Conservation (phyloP, 1,284 basidiomycete species). For the Schizophyllum amplum region DNA sequence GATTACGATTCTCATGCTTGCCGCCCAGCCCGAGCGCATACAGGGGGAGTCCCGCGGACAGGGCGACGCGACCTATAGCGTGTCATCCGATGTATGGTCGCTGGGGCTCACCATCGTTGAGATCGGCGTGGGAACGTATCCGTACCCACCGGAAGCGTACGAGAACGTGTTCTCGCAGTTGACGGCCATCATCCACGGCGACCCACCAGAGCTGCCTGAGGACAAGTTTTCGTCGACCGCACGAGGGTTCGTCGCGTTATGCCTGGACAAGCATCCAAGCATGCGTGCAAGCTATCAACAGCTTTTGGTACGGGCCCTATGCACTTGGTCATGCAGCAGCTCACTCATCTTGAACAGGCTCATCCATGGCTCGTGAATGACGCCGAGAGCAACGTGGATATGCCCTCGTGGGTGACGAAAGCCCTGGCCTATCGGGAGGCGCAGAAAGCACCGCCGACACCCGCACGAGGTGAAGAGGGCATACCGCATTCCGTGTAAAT, state of each 20-base stretch:
- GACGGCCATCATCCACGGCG: slow-evolving; percentile 92
- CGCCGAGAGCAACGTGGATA: slow-evolving; percentile 60
- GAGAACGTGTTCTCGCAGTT: slow-evolving; percentile 93
- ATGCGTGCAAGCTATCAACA: slow-evolving; percentile 80
- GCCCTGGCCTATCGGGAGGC: slow-evolving; percentile 34
- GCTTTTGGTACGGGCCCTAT: slow-evolving; percentile 48
- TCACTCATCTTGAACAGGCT: slow-evolving; percentile 19
- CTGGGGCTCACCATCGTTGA: slow-evolving; percentile 96
- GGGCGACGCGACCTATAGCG: slow-evolving; percentile 83
- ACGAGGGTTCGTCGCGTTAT: slow-evolving; percentile 51
- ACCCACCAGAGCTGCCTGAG: slow-evolving; percentile 78
- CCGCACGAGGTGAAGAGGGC: background rate
- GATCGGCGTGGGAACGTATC: slow-evolving; percentile 87
- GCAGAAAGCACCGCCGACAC: background rate
- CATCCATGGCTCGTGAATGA: slow-evolving; percentile 52
- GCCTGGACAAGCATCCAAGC: slow-evolving; percentile 74
- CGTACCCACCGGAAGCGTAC: slow-evolving; percentile 98
- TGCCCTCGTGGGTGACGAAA: slow-evolving; percentile 71
- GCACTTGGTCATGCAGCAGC: background rate
- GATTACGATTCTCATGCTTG: background rate
- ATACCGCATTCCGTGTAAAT: background rate
- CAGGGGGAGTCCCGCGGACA: slow-evolving; percentile 68
- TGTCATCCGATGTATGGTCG: slow-evolving; percentile 97
- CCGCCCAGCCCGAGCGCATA: slow-evolving; percentile 81
- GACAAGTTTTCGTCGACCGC: slow-evolving; percentile 26